A percentile compares a stretch with the other conserved stretches of the same genome.
These are phyloP conservation scores for Lactarius indigo DNA, from an alignment of 768 basidiomycete species.

Conservation along the genomic window DNA sequence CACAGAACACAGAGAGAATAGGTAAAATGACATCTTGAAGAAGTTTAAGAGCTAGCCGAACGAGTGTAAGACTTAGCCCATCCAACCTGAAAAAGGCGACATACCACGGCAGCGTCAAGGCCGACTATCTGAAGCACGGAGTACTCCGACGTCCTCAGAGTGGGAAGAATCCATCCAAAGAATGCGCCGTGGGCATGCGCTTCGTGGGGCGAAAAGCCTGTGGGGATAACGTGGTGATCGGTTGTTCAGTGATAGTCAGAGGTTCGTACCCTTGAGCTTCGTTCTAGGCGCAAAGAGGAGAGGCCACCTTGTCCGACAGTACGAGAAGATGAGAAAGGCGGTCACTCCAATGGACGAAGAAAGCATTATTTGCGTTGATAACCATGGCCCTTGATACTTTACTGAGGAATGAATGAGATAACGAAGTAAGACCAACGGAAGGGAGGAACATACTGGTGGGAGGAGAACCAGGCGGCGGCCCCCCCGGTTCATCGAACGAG, in stretches of 20 bases:
- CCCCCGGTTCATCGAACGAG: slow-evolving; percentile 37
- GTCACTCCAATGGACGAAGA: slow-evolving; percentile 72
- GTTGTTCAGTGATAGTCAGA: not conserved
- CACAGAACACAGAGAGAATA: slow-evolving; percentile 83
- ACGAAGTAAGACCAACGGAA: slow-evolving; percentile 3
- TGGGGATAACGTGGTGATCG: slow-evolving; percentile 12
- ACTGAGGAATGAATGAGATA: slow-evolving; percentile 38
- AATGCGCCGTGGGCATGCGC: slow-evolving; percentile 83
- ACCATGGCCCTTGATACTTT: slow-evolving; percentile 92
- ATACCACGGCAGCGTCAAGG: slow-evolving; percentile 91
- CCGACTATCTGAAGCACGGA: slow-evolving; percentile 95
- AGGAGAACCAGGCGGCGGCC: slow-evolving; percentile 59
- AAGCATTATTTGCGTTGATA: slow-evolving; percentile 83
- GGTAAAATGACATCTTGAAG: slow-evolving; percentile 90
- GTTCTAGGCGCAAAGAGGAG: slow-evolving; percentile 90
- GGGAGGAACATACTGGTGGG: slow-evolving; percentile 50
- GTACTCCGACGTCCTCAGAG: slow-evolving; percentile 85
- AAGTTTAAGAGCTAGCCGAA: slow-evolving; percentile 85
- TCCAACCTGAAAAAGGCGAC: slow-evolving; percentile 32
- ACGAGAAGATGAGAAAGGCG: slow-evolving; percentile 86
- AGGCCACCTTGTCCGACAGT: slow-evolving; percentile 84
- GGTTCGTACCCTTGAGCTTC: slow-evolving; percentile 79
- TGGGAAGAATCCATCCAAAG: slow-evolving; percentile 97
- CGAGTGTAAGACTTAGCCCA: not conserved
- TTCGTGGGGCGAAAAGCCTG: slow-evolving; percentile 92